Conservation (phyloP, 2,329 filamentous ascomycete genomes). For the Elsinoe australis region DNA sequence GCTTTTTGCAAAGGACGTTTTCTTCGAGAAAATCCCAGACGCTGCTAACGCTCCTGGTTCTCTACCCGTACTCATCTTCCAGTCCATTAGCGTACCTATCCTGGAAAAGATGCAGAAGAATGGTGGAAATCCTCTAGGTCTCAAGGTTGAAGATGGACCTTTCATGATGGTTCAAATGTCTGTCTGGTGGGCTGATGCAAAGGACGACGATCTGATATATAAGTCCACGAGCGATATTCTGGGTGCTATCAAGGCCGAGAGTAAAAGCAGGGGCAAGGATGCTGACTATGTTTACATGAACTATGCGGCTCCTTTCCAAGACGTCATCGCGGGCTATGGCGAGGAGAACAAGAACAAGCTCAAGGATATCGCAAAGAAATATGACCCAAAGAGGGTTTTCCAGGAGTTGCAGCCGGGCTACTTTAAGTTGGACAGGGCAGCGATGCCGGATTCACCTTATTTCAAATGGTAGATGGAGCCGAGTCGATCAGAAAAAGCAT, state of each 20-base stretch:
- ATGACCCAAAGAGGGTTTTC: constrained; percentile 23
- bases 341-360: constrained; percentile 20
- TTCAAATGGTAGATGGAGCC: too few species aligned
- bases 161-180: neutral
- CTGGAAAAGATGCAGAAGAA: constrained; percentile 10
- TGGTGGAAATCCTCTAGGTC: constrained; percentile 13
- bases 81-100: constrained; percentile 4
- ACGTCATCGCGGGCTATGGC: constrained; percentile 23
- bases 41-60: neutral
- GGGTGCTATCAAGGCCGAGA: constrained; percentile 1
- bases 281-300: constrained; percentile 22
- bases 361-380: constrained; percentile 19
- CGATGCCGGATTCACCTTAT: neutral
- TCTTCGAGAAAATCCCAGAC: constrained; percentile 2
- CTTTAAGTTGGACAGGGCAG: constrained; percentile 21
- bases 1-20: neutral
- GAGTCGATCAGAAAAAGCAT: too few species aligned
- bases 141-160: constrained; percentile 2
- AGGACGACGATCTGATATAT: constrained; percentile 22
- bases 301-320: constrained; percentile 22
- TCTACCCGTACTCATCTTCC: constrained; percentile 6
- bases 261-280: constrained; percentile 14
- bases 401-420: constrained; percentile 22
- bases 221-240: constrained; percentile 18
- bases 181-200: constrained; percentile 20